A percentile compares a stretch with the other conserved stretches of the same genome.
Conservation (phyloP, 176 grass and related monocot species). For the Elaeis guineensis region DNA sequence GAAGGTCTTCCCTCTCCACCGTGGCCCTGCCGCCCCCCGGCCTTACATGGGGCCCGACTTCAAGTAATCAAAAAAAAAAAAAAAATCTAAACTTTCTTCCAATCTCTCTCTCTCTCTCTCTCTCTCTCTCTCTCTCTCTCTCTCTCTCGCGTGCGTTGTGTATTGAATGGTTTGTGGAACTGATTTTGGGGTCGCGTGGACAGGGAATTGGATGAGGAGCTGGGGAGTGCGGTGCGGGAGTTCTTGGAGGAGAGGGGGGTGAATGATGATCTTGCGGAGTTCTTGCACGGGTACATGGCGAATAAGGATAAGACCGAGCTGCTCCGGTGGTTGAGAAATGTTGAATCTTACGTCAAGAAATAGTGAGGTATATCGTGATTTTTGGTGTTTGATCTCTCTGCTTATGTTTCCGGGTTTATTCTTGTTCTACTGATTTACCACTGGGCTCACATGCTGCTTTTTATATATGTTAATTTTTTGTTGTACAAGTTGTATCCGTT, state of each 20-base stretch:
- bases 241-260: slow-evolving; percentile 71
- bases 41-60: slow-evolving; percentile 51
- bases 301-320: slow-evolving; percentile 67
- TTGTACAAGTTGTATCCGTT: too few species aligned
- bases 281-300: slow-evolving; percentile 52
- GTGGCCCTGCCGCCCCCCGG: slow-evolving; percentile 8
- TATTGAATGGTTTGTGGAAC: not conserved
- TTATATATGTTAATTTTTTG: too few species aligned
- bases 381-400: too few species aligned
- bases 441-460: too few species aligned
- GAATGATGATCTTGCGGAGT: slow-evolving; percentile 62
- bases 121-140: not conserved
- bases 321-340: slow-evolving; percentile 50
- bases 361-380: slow-evolving; percentile 10
- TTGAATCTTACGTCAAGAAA: slow-evolving; percentile 44
- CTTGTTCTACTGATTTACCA: too few species aligned
- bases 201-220: slow-evolving; percentile 83
- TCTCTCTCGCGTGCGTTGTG: not conserved
- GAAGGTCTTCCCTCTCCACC: slow-evolving; percentile 42
- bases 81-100: not conserved
- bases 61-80: too few species aligned
- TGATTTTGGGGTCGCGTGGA: not conserved
- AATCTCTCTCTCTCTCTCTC: not conserved
- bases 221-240: slow-evolving; percentile 43
- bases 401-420: too few species aligned